phyloP scores from a whole-genome alignment of 441 rosid species.

The Populus hybrid region DNA sequence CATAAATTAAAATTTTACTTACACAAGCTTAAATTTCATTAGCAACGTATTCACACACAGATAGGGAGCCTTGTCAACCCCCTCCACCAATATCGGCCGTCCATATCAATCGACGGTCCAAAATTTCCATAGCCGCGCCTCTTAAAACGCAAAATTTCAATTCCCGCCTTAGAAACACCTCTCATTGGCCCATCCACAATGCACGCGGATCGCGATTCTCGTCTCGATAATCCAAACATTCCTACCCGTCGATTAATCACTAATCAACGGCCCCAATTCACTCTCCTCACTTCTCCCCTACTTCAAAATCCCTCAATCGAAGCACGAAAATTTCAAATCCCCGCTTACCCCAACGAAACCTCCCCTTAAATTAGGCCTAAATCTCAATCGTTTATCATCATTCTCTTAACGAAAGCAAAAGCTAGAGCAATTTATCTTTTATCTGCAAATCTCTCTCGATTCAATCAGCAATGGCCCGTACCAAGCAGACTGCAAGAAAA shows the following conservation, averaged over 20 bases:
- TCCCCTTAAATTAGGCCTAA: neutral
- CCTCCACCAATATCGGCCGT: neutral
- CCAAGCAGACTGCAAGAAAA: constrained; percentile 35
- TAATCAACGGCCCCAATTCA: neutral
- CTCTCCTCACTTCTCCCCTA: neutral
- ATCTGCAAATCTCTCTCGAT: too few species aligned
- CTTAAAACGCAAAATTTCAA: neutral
- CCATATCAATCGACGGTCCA: neutral
- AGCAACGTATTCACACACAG: too few species aligned
- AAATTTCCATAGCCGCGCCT: neutral
- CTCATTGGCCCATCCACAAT: neutral
- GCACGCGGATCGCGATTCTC: constrained; percentile 13
- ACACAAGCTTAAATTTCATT: too few species aligned
- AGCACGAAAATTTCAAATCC: neutral
- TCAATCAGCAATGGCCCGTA: constrained; percentile 22
- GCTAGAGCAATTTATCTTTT: neutral
- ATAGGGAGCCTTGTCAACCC: neutral
- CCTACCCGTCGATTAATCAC: neutral
- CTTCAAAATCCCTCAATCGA: neutral
- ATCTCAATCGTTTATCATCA: too few species aligned
- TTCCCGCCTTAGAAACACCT: neutral
- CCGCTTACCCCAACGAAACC: neutral
- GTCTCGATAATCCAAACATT: neutral
- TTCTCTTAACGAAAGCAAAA: neutral
- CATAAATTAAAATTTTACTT: too few species aligned